phyloP scores from a whole-genome alignment of 345 rosid genomes.

The Zanthoxylum bungeanum region DNA sequence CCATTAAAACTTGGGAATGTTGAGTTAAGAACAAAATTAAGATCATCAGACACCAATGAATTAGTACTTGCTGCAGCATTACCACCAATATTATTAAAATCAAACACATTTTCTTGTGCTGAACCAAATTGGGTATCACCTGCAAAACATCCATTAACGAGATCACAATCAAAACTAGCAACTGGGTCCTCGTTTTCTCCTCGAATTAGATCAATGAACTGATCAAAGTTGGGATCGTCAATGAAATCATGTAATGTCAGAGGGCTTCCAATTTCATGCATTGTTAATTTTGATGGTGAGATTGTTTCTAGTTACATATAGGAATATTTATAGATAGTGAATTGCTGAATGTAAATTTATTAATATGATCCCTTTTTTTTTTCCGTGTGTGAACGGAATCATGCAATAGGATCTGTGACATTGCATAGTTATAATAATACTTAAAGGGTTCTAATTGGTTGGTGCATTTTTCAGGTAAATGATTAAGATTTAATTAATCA shows the following conservation, averaged over 20 bases:
- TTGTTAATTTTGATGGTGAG: background rate
- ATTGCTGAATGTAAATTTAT: too few relatives aligned
- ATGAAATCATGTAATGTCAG: conserved; percentile 39
- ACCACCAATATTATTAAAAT: background rate
- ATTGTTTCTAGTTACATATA: too few relatives aligned
- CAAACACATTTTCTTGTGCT: conserved; percentile 25
- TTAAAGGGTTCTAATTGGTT: too few relatives aligned
- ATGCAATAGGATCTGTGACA: background rate
- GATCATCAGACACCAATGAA: conserved; percentile 33
- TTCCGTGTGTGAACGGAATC: background rate
- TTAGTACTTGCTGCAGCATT: conserved; percentile 1
- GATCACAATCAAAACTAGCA: conserved; percentile 27
- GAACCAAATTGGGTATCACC: conserved; percentile 10
- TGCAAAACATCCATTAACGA: conserved; percentile 30
- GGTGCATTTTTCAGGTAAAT: too few relatives aligned
- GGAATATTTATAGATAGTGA: background rate
- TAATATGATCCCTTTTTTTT: too few relatives aligned
- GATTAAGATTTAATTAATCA: too few relatives aligned
- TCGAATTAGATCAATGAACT: conserved; percentile 52
- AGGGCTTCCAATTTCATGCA: conserved; percentile 22
- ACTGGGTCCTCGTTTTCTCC: conserved; percentile 40
- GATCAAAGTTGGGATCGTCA: conserved; percentile 54
- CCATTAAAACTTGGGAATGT: conserved; percentile 33
- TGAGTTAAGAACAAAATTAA: conserved; percentile 27
- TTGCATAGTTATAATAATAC: background rate